A percentile compares a stretch with the other conserved stretches of the same genome.
Evolutionary conservation across 257 asterid genomes (phyloP).

Genomic region (Verbena officinalis): DNA sequence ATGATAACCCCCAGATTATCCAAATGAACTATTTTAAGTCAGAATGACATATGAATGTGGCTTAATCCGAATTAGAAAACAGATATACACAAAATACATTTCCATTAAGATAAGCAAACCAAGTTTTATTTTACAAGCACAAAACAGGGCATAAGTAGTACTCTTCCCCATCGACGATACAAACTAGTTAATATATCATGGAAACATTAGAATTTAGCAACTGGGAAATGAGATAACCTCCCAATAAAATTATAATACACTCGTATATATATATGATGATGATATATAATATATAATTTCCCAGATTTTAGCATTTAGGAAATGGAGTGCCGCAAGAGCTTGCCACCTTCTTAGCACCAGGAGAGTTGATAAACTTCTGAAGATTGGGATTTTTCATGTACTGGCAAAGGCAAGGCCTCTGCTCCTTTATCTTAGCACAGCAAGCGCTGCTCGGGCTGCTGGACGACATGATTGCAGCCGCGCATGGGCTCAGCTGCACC

Average conservation of each 20-base stretch:
- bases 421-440: constrained; percentile 69
- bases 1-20: too few relatives aligned
- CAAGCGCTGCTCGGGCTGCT: constrained; percentile 51
- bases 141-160: constrained; percentile 18
- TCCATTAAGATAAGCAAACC: constrained; percentile 31
- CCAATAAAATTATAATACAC: constrained; percentile 8
- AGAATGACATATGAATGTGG: neutral
- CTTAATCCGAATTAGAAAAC: neutral
- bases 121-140: constrained; percentile 29
- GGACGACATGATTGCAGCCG: constrained; percentile 68
- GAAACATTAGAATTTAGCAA: neutral
- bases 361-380: constrained; percentile 76
- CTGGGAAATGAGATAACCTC: constrained; percentile 6
- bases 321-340: constrained; percentile 73
- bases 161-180: neutral
- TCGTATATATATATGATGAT: neutral
- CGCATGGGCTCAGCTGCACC: constrained; percentile 79
- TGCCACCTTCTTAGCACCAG: constrained; percentile 81
- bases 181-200: neutral
- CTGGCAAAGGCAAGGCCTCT: constrained; percentile 78
- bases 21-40: too few relatives aligned
- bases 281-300: neutral
- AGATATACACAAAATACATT: constrained; percentile 14
- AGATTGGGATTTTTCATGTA: constrained; percentile 78
- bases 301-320: constrained; percentile 71